phyloP scores from a whole-genome alignment of 2,329 filamentous ascomycete genomes.

The Triangularia verruculosa region DNA sequence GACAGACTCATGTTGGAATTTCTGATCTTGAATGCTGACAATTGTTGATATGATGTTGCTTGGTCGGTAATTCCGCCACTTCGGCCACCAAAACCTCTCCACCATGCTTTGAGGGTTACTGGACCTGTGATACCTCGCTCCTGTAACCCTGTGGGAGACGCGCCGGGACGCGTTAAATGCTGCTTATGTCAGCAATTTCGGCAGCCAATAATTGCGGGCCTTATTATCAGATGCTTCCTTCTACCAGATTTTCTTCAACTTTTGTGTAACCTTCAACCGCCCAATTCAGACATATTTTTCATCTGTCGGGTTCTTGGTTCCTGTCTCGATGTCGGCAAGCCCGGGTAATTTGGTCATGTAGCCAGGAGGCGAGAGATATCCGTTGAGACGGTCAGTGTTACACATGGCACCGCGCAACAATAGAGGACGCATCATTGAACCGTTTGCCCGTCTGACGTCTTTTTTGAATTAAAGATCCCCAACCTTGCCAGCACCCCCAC shows the following conservation, averaged over 20 bases:
- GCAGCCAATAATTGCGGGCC: too few relatives aligned
- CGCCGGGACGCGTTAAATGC: not conserved
- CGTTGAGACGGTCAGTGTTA: not conserved
- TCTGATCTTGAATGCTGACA: not conserved
- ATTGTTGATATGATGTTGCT: not conserved
- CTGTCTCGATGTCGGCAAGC: not conserved
- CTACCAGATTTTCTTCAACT: too few relatives aligned
- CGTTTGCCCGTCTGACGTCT: not conserved
- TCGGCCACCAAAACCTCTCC: not conserved
- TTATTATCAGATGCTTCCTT: too few relatives aligned
- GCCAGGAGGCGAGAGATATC: not conserved
- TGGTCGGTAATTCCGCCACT: not conserved
- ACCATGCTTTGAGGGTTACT: not conserved
- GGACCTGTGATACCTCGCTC: not conserved
- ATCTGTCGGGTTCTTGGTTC: not conserved
- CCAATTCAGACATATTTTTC: not conserved
- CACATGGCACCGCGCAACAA: not conserved
- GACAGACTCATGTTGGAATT: constrained; percentile 6
- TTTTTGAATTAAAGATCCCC: not conserved
- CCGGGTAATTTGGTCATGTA: not conserved
- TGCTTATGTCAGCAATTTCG: too few relatives aligned
- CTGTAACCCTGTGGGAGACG: not conserved
- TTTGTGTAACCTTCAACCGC: not conserved
- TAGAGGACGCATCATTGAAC: not conserved
- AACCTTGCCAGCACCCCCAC: not conserved